These are phyloP conservation scores for Climacium dendroides DNA, from an alignment of 225 moss, liverwort and hornwort genomes.

Conservation along the genomic window DNA sequence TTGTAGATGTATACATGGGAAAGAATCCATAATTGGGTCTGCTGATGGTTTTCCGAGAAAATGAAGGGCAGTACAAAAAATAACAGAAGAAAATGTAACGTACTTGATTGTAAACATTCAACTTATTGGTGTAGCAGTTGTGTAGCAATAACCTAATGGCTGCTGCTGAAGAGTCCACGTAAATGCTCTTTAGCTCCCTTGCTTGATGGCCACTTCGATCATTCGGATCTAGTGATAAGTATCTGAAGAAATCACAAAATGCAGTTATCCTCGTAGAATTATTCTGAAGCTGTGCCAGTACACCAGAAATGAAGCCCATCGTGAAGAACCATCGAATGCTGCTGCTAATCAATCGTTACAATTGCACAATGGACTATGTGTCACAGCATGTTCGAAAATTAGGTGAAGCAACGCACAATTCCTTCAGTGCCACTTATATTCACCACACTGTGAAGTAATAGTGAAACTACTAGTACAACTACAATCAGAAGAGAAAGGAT, in stretches of 20 bases:
- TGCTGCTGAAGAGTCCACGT: conserved; percentile 84
- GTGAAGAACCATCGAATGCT: background rate
- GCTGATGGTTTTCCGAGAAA: background rate
- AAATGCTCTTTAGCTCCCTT: conserved; percentile 88
- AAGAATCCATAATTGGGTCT: background rate
- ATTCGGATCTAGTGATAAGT: conserved; percentile 86
- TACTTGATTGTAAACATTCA: conserved; percentile 79
- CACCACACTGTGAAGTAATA: background rate
- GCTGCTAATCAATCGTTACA: background rate
- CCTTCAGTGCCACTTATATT: background rate
- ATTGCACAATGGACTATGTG: background rate
- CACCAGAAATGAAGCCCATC: background rate
- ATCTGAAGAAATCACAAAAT: conserved; percentile 31
- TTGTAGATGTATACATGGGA: background rate
- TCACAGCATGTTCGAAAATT: background rate
- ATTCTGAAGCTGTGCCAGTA: background rate
- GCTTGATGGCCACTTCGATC: conserved; percentile 85
- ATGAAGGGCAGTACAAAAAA: background rate
- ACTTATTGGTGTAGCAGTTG: conserved; percentile 78
- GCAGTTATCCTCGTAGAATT: background rate
- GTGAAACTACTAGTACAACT: background rate
- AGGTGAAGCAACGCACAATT: background rate
- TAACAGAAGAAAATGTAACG: background rate
- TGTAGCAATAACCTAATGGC: conserved; percentile 74
- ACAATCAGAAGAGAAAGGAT: background rate